Evolutionary conservation across 768 basidiomycete species (phyloP).

Genomic region (Tephrocybe rancida): DNA sequence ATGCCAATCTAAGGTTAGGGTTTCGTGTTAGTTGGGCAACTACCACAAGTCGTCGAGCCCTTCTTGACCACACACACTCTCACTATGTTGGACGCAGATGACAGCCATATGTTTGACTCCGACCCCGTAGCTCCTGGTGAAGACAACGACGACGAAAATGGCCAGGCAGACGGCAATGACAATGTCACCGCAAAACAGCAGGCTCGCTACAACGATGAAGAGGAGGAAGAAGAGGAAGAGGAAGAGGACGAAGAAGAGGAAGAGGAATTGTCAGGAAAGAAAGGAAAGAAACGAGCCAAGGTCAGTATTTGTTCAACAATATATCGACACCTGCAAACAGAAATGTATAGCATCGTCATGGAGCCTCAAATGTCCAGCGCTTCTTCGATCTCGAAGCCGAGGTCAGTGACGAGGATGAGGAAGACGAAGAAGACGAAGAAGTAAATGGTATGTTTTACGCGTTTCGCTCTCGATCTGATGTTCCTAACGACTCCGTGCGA

Average conservation of each 20-base stretch:
- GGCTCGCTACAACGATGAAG: constrained; percentile 32
- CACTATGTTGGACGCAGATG: constrained; percentile 47
- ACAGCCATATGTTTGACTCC: constrained; percentile 31
- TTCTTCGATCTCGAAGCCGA: constrained; percentile 97
- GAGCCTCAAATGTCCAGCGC: constrained; percentile 65
- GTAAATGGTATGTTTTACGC: constrained; percentile 45
- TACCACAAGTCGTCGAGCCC: neutral
- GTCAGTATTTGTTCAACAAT: constrained; percentile 29
- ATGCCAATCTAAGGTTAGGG: constrained; percentile 9
- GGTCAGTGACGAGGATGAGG: constrained; percentile 96
- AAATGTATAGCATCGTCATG: constrained; percentile 59
- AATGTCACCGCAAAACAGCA: constrained; percentile 36
- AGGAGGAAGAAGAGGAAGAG: constrained; percentile 41
- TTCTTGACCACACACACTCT: constrained; percentile 25
- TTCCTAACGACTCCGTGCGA: neutral
- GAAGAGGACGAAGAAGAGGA: constrained; percentile 58
- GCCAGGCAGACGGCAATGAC: constrained; percentile 37
- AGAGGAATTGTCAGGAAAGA: constrained; percentile 50
- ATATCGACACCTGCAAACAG: constrained; percentile 8
- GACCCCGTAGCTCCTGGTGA: constrained; percentile 43
- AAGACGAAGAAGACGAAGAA: constrained; percentile 83
- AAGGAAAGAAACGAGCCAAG: constrained; percentile 64
- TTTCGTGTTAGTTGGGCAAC: too few species aligned
- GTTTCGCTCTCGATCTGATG: neutral
- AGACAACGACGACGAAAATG: constrained; percentile 41